These are phyloP conservation scores for Didymella segeticola DNA, from an alignment of 2,329 filamentous ascomycete genomes.

Conservation along the genomic window DNA sequence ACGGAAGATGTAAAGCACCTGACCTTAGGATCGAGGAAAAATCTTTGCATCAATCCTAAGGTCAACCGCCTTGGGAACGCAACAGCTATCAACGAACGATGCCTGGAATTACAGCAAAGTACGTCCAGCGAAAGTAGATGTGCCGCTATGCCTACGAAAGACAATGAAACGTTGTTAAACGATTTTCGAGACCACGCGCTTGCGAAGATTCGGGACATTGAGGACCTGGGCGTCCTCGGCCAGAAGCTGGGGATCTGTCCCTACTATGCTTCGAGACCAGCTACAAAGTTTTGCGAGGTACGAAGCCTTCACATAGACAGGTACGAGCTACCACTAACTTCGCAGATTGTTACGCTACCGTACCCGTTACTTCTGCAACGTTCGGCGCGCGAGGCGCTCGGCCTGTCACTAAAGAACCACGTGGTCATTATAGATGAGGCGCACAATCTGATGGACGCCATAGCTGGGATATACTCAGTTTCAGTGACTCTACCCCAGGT, in stretches of 20 bases:
- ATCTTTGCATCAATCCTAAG: constrained; percentile 85
- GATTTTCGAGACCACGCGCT: constrained; percentile 86
- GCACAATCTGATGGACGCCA: constrained; percentile 96
- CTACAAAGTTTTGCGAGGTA: constrained; percentile 79
- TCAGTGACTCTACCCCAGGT: constrained; percentile 77
- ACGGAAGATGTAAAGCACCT: constrained; percentile 77
- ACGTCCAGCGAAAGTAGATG: constrained; percentile 70
- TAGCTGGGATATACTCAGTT: constrained; percentile 84
- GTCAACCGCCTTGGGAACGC: constrained; percentile 73
- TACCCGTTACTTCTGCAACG: constrained; percentile 90
- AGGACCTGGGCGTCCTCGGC: constrained; percentile 82
- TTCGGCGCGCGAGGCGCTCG: constrained; percentile 84
- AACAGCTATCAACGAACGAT: constrained; percentile 91
- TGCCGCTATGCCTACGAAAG: constrained; percentile 77
- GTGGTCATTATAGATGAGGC: constrained; percentile 97
- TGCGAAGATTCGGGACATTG: constrained; percentile 88
- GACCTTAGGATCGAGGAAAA: constrained; percentile 84
- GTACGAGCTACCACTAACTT: constrained; percentile 17
- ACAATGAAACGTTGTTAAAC: constrained; percentile 73
- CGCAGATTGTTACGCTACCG: constrained; percentile 81
- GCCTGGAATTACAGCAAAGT: constrained; percentile 85
- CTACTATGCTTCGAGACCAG: constrained; percentile 91
- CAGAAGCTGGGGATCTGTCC: constrained; percentile 83
- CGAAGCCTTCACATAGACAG: neutral
- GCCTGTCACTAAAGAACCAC: constrained; percentile 84